These are phyloP conservation scores for Bruguiera parviflora DNA, from an alignment of 345 rosid genomes.

Conservation along the genomic window DNA sequence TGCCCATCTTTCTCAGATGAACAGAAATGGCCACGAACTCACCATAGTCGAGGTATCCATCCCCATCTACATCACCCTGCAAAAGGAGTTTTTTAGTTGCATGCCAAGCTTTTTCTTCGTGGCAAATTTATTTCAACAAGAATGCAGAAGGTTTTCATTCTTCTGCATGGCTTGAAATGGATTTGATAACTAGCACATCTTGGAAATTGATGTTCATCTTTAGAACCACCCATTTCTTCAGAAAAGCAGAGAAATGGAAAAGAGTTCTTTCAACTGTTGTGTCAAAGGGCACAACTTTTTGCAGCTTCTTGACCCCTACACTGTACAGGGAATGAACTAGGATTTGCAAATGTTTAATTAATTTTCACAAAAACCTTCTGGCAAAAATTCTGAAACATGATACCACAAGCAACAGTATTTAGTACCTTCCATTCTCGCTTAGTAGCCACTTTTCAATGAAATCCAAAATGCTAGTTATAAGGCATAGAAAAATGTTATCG, in stretches of 20 bases:
- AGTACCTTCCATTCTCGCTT: background rate
- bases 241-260: background rate
- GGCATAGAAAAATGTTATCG: background rate
- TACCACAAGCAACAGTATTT: background rate
- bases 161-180: background rate
- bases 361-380: background rate
- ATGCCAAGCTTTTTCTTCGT: too few species aligned
- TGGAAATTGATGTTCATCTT: too few species aligned
- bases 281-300: background rate
- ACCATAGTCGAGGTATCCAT: constrained; percentile 28
- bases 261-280: background rate
- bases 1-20: constrained; percentile 31
- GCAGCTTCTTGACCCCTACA: background rate
- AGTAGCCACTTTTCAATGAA: background rate
- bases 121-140: too few species aligned
- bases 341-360: background rate
- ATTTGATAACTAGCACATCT: background rate
- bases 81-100: background rate
- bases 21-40: constrained; percentile 31
- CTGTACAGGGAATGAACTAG: background rate
- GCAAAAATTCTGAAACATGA: background rate
- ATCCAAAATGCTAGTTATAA: background rate
- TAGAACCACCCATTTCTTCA: background rate
- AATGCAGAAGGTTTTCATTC: background rate
- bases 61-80: constrained; percentile 34